Percentiles rank a stretch among this genome's conserved stretches.
Evolutionary conservation across 2,329 filamentous ascomycete genomes (phyloP).

Genomic region (Aspergillus uvarum): DNA sequence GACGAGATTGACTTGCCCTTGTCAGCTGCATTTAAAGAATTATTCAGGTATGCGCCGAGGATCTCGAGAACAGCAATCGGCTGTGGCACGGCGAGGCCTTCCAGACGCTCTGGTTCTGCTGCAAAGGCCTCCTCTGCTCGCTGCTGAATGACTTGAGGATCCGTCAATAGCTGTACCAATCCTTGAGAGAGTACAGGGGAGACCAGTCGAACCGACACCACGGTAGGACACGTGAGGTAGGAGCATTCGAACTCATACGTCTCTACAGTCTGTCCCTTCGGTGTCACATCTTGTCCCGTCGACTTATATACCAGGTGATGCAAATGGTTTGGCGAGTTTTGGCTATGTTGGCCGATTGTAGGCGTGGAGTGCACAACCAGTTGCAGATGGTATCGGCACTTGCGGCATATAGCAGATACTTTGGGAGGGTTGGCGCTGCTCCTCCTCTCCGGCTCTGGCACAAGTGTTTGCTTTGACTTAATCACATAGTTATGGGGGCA

Average conservation of each 20-base stretch:
- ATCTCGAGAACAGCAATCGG: conserved; percentile 57
- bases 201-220: conserved; percentile 53
- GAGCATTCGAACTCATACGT: conserved; percentile 60
- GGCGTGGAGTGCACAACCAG: conserved; percentile 55
- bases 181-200: conserved; percentile 53
- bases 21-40: conserved; percentile 54
- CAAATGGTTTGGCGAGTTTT: conserved; percentile 52
- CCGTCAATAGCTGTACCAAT: conserved; percentile 54
- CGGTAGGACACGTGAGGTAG: conserved; percentile 54
- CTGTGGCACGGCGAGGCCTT: conserved; percentile 52
- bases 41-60: conserved; percentile 60
- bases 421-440: conserved; percentile 52
- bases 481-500: conserved; percentile 61
- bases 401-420: conserved; percentile 60
- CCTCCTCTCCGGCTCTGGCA: conserved; percentile 43
- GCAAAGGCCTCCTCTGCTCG: conserved; percentile 55
- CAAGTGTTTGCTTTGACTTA: conserved; percentile 56
- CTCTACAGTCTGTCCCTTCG: conserved; percentile 42
- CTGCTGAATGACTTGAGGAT: conserved; percentile 52
- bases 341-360: conserved; percentile 45
- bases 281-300: conserved; percentile 31
- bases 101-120: conserved; percentile 54
- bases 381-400: conserved; percentile 63
- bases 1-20: conserved; percentile 56
- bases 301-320: conserved; percentile 60